These are phyloP conservation scores for Pistacia integerrima DNA, from an alignment of 345 rosid genomes.

Conservation along the genomic window DNA sequence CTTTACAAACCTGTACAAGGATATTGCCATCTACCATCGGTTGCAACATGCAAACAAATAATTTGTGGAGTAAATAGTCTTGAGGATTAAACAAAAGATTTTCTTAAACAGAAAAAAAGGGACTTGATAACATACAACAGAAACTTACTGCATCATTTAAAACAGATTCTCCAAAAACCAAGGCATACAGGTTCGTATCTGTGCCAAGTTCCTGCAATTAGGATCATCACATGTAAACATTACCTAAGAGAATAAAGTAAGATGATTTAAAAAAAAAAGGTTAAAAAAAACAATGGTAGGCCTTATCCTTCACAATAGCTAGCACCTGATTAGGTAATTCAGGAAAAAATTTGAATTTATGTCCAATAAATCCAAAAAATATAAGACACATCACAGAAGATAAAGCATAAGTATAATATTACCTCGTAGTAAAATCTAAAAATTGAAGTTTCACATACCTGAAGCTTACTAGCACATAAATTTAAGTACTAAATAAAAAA, in stretches of 20 bases:
- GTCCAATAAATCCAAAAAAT: too few species aligned
- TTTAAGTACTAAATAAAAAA: slow-evolving; percentile 13
- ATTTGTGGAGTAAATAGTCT: slow-evolving; percentile 9
- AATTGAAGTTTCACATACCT: neutral
- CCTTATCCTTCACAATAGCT: neutral
- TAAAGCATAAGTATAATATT: neutral
- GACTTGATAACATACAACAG: slow-evolving; percentile 16
- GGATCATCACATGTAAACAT: slow-evolving; percentile 10
- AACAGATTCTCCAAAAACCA: slow-evolving; percentile 99
- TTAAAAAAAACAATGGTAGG: neutral
- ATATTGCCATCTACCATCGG: slow-evolving; percentile 81
- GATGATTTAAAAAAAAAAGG: neutral
- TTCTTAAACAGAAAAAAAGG: slow-evolving; percentile 10
- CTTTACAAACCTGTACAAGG: slow-evolving; percentile 81
- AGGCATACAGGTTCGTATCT: slow-evolving; percentile 87
- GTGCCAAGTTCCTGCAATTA: slow-evolving; percentile 91
- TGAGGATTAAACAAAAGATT: slow-evolving; percentile 9
- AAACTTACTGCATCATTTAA: slow-evolving; percentile 92
- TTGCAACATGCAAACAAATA: slow-evolving; percentile 27
- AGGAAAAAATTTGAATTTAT: neutral
- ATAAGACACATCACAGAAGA: neutral
- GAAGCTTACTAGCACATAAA: neutral
- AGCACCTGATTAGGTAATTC: too few species aligned
- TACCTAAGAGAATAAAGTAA: neutral
- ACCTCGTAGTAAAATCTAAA: neutral